Evolutionary conservation across 2,329 filamentous ascomycete genomes (phyloP).

Genomic region (Escovopsis sp.): DNA sequence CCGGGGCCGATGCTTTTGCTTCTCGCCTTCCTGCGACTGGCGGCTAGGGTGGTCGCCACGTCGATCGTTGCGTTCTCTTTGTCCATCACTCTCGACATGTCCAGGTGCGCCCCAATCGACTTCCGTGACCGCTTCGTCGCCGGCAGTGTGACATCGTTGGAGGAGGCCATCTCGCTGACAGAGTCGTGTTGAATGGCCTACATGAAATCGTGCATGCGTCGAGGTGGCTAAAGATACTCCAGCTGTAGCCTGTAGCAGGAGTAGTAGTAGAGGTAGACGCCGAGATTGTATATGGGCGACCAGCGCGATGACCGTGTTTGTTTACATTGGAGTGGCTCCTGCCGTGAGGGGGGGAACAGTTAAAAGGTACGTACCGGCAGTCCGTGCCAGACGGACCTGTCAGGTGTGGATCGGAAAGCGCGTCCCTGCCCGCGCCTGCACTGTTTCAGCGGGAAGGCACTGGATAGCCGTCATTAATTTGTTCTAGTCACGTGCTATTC

Average conservation of each 20-base stretch:
- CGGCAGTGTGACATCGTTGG: constrained; percentile 33
- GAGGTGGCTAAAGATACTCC: constrained; percentile 5
- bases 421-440: too few species aligned
- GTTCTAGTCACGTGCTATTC: not conserved
- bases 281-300: constrained; percentile 10
- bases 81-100: constrained; percentile 38
- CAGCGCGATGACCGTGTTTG: constrained; percentile 15
- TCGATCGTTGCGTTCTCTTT: constrained; percentile 70
- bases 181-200: not conserved
- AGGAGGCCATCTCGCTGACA: constrained; percentile 17
- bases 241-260: too few species aligned
- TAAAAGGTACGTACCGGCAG: constrained; percentile 6
- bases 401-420: not conserved
- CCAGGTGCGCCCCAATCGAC: constrained; percentile 50
- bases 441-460: not conserved
- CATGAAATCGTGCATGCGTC: constrained; percentile 5
- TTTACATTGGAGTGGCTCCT: constrained; percentile 3
- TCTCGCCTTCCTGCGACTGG: constrained; percentile 54
- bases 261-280: too few species aligned
- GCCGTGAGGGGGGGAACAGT: constrained; percentile 3
- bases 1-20: constrained; percentile 96
- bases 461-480: not conserved
- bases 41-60: constrained; percentile 33
- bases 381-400: not conserved
- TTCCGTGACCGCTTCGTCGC: constrained; percentile 48